These are phyloP conservation scores for Mallotus japonicus DNA, from an alignment of 441 rosid genomes.

Conservation along the genomic window DNA sequence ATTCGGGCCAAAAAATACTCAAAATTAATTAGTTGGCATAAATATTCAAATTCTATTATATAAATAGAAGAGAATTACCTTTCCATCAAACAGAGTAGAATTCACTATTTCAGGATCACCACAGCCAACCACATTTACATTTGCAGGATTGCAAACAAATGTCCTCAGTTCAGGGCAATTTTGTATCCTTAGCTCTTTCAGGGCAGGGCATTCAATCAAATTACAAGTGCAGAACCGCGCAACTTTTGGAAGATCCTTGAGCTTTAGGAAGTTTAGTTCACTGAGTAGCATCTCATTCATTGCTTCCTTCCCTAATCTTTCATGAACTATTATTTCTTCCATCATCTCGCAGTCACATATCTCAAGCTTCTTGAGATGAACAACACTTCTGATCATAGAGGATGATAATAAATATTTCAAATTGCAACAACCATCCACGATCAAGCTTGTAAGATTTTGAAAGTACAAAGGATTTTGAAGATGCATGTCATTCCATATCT, in stretches of 20 bases:
- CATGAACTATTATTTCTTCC: slow-evolving; percentile 10
- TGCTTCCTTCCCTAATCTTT: not conserved
- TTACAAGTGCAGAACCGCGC: slow-evolving; percentile 15
- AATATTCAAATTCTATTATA: too few relatives aligned
- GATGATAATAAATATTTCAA: slow-evolving; percentile 18
- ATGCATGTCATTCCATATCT: not conserved
- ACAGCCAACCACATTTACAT: not conserved
- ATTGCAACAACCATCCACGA: not conserved
- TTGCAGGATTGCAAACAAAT: not conserved
- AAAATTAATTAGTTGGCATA: too few relatives aligned
- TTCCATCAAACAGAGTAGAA: slow-evolving; percentile 19
- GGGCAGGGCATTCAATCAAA: slow-evolving; percentile 1
- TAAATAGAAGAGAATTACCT: not conserved
- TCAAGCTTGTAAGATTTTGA: slow-evolving; percentile 6
- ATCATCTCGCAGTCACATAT: not conserved
- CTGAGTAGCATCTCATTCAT: not conserved
- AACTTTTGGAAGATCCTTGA: slow-evolving; percentile 20
- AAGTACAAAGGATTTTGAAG: not conserved
- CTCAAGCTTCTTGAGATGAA: slow-evolving; percentile 11
- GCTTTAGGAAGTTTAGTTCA: not conserved
- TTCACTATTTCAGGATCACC: not conserved
- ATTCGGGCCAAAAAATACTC: not conserved
- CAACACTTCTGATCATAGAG: slow-evolving; percentile 2
- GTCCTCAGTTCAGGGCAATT: slow-evolving; percentile 7
- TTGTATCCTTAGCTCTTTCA: not conserved